phyloP scores from a whole-genome alignment of 371 early-diverging fungal species.

The Homolaphlyctis polyrhiza region DNA sequence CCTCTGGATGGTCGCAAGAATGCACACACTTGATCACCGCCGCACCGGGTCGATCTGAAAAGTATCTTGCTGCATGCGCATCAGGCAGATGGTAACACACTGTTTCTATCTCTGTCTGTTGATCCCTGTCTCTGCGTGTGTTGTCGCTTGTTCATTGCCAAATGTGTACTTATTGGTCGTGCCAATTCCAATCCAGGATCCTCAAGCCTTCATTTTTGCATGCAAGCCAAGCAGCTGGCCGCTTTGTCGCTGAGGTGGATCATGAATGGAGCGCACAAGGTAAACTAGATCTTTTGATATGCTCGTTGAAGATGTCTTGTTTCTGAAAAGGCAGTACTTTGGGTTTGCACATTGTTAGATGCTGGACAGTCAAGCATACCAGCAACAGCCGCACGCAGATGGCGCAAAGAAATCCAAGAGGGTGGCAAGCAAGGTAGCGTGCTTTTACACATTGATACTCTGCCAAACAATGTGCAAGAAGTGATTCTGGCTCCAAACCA shows the following conservation, averaged over 20 bases:
- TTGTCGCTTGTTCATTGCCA: too few relatives aligned
- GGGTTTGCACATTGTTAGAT: neutral
- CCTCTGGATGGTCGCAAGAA: slow-evolving; percentile 5
- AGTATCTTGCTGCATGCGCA: slow-evolving; percentile 16
- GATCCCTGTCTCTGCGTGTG: neutral
- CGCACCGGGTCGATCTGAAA: slow-evolving; percentile 13
- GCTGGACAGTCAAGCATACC: neutral
- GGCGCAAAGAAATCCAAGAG: neutral
- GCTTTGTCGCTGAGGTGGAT: neutral
- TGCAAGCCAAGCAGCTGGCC: neutral
- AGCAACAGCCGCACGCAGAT: neutral
- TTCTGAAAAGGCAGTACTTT: neutral
- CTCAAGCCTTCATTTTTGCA: neutral
- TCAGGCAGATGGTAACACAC: slow-evolving; percentile 10
- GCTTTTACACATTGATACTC: too few relatives aligned
- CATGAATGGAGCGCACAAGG: neutral
- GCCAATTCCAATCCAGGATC: slow-evolving; percentile 4
- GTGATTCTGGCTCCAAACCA: too few relatives aligned
- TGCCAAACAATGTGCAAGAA: too few relatives aligned
- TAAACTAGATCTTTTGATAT: too few relatives aligned
- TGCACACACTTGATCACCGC: slow-evolving; percentile 19
- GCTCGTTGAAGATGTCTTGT: too few relatives aligned
- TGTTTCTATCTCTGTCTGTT: neutral
- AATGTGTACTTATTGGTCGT: neutral
- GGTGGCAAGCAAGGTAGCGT: neutral